Base-by-base conservation (phyloP, 2,329 filamentous ascomycete species). In the Arachnomyces sp. region DNA sequence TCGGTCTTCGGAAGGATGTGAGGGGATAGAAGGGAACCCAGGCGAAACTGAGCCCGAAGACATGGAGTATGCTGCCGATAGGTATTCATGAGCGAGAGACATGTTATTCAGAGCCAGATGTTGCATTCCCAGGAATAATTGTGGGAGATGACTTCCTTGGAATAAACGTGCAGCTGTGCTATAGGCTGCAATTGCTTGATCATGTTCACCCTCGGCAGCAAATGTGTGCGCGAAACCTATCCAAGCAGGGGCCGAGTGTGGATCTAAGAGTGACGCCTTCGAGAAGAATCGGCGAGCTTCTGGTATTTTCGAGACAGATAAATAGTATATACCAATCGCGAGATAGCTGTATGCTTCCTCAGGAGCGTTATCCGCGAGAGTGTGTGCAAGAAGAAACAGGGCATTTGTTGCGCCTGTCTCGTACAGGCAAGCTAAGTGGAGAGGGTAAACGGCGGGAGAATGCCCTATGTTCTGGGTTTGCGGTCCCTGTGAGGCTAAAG, bases 201-300 rank as follows among this genome's bases (percentile, higher is more conserved):
- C 92, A 61, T 96, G 89, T 63, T 98, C 92, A 38, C 92, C 92
- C 61, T 98, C 92, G 8, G 88, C 89, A 1, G 92, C 92, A 59
- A 98, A 98, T 0, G 92, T 98, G 61, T 98, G 93, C 1, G 92
- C 92, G 57, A 98, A 98, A 1, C 93, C 92, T 49, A 98, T 96
- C 92, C 92, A 98, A 2, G 92, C 92, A 1, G 92, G 86, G 0
- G 90, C 90, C 54, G 94, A 98, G 65, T 96, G 90, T 5, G 90
- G 85, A 57, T 98, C 89, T 81, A 98, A 90, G 71, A 96, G 84
- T 49, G 86, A 94, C 3, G 93, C 85, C 65, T 98, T 98, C 55
- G 86, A 94, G 63, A 98, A 98, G 69, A 92, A 98, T 30, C 90
- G 80, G 8, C 92, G 80, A 7, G 93, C 89, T 64, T 98, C 92